Base-by-base conservation (phyloP, 176 grass and related monocot species). In the Microstegium vimineum region DNA sequence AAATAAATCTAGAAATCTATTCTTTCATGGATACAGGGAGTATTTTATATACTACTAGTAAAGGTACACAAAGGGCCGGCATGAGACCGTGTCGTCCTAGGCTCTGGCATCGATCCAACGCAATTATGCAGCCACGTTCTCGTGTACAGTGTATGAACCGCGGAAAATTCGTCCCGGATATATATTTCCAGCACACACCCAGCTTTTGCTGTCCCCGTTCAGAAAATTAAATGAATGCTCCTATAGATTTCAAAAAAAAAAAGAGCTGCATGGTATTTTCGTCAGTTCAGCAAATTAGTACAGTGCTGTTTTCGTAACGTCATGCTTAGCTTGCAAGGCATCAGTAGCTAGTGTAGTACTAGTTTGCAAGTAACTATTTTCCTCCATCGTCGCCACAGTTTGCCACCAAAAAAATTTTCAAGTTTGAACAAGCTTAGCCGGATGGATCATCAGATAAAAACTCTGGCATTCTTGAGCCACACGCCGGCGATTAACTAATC, bases 41-140 rank as follows among this genome's bases (percentile, higher is more conserved):
- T n/a, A 81, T 56, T 81, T 36, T 68, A 74, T n/a, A n/a, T n/a
- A n/a, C n/a, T 26, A 14, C 3, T 18, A 63, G 2, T 2, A 13
- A 4, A 33, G 36, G 45, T 35, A 64, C 13, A 30, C 52, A 66
- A 46, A 30, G 68, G 86, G 15, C 47, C 47, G 47, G 46, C 47
- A 23, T 26, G 65, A 88, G 65, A 79, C 84, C 45, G 38, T 84
- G 68, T n/a, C n/a, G n/a, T 4, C 26, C 75, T 83, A 6, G 45
- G n/a, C 45, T 23, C 46, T 66, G 59, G 68, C 81, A 45, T 68
- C 69, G n/a, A 67, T 68, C 46, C 4, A 73, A 56, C 67, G 31
- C 69, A 84, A 88, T 84, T 34, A 84, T 80, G 75, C 69, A 31
- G 1, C 36, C 81, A 74, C 78, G 75, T 74, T 74, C 81, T 64